Evolutionary conservation across 495 filamentous ascomycete species (phyloP).

Genomic region (Penicillium manginii): DNA sequence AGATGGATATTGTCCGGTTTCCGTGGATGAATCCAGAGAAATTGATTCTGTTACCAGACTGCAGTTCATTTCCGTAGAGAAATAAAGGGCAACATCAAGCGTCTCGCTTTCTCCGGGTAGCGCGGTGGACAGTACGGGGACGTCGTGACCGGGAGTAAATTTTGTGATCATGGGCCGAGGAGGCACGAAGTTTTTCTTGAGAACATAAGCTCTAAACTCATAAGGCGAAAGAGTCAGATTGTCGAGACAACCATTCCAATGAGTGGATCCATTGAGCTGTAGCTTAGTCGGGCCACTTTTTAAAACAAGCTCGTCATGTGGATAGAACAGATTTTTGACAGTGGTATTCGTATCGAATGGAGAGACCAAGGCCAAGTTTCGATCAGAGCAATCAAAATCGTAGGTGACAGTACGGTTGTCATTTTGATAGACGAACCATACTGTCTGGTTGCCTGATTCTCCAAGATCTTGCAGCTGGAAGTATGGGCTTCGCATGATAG

Average conservation of each 20-base stretch:
- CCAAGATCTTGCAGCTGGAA: conserved; percentile 56
- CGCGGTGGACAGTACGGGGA: conserved; percentile 56
- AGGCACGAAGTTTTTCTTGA: conserved; percentile 47
- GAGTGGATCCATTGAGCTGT: conserved; percentile 45
- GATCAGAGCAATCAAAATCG: conserved; percentile 61
- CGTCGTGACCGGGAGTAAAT: conserved; percentile 68
- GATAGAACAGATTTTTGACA: conserved; percentile 70
- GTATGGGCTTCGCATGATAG: conserved; percentile 57
- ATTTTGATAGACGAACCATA: conserved; percentile 74
- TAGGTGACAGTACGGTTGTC: conserved; percentile 59
- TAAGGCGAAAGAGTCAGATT: conserved; percentile 58
- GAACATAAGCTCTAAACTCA: conserved; percentile 68
- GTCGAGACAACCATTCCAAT: conserved; percentile 60
- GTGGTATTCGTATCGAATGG: conserved; percentile 59
- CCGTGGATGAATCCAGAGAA: conserved; percentile 57
- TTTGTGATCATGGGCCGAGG: conserved; percentile 70
- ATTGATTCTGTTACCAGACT: conserved; percentile 53
- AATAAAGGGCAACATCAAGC: conserved; percentile 58
- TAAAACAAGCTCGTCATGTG: conserved; percentile 60
- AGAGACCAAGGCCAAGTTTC: conserved; percentile 54
- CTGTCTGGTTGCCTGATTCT: conserved; percentile 52
- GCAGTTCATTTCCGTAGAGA: conserved; percentile 68
- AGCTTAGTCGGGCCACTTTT: conserved; percentile 42
- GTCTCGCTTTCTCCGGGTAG: conserved; percentile 46
- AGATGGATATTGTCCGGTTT: conserved; percentile 41